A percentile compares a stretch with the other conserved stretches of the same genome.
Conservation (phyloP, 2,329 filamentous ascomycete genomes). For the Macroventuria anomochaeta region DNA sequence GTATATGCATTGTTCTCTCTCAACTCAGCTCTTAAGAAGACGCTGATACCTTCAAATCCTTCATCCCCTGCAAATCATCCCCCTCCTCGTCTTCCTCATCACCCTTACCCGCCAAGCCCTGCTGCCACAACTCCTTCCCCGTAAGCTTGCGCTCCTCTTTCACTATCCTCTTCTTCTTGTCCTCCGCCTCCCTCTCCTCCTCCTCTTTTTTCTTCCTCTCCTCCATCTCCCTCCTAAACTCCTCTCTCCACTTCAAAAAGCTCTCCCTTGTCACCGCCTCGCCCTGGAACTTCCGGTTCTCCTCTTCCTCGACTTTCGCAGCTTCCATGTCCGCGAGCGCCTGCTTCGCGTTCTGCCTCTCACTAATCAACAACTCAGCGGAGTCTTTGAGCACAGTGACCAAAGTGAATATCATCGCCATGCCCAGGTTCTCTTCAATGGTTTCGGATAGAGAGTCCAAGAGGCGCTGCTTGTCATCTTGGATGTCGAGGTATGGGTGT, state of each 20-base stretch:
- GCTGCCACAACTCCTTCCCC: constrained; percentile 60
- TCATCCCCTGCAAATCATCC: constrained; percentile 56
- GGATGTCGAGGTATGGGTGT: constrained; percentile 77
- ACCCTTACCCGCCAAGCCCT: constrained; percentile 64
- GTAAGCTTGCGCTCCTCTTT: constrained; percentile 83
- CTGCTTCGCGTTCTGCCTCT: constrained; percentile 71
- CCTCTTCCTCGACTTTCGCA: constrained; percentile 78
- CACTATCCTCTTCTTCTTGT: constrained; percentile 55
- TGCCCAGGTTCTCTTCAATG: constrained; percentile 91
- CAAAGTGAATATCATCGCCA: constrained; percentile 96
- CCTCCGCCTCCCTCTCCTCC: constrained; percentile 74
- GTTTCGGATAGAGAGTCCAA: constrained; percentile 74
- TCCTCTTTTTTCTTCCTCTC: constrained; percentile 67
- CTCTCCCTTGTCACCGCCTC: constrained; percentile 85
- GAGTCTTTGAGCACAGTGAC: constrained; percentile 86
- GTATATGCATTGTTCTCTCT: constrained; percentile 28
- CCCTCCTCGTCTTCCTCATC: constrained; percentile 69
- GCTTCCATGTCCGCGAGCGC: constrained; percentile 60
- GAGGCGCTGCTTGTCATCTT: constrained; percentile 77
- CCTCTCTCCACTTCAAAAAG: constrained; percentile 82
- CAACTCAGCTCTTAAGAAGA: constrained; percentile 23
- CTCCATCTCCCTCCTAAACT: constrained; percentile 80
- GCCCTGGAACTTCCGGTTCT: constrained; percentile 96
- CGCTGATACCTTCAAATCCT: constrained; percentile 56
- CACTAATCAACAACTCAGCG: constrained; percentile 82